phyloP scores from a whole-genome alignment of 129 eudicot species.

The Mikania micrantha region DNA sequence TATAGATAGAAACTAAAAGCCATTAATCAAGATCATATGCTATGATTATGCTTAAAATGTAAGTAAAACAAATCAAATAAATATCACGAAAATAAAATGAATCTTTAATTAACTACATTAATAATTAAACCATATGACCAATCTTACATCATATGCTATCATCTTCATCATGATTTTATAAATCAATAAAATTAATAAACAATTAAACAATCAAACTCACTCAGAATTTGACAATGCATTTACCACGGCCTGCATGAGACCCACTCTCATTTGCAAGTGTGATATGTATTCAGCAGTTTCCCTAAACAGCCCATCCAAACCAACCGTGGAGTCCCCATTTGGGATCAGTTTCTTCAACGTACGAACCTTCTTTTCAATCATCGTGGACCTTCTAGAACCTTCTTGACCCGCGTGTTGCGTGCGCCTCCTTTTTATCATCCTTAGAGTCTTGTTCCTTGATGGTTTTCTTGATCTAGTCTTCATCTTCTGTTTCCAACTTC shows the following conservation, averaged over 20 bases:
- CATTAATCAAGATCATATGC: neutral
- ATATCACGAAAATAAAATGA: slow-evolving; percentile 4
- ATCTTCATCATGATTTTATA: slow-evolving; percentile 16
- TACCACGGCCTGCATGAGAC: slow-evolving; percentile 75
- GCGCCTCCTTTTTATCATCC: slow-evolving; percentile 28
- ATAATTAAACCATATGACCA: slow-evolving; percentile 18
- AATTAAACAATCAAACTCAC: slow-evolving; percentile 22
- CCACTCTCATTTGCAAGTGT: slow-evolving; percentile 58
- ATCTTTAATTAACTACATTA: slow-evolving; percentile 15
- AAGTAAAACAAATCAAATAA: slow-evolving; percentile 16
- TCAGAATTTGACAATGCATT: slow-evolving; percentile 38
- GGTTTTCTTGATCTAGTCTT: slow-evolving; percentile 10
- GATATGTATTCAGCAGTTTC: slow-evolving; percentile 85
- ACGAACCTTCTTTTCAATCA: slow-evolving; percentile 44
- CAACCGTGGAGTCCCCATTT: slow-evolving; percentile 23
- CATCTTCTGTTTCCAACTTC: no score
- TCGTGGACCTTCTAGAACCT: slow-evolving; percentile 22
- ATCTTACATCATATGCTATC: slow-evolving; percentile 6
- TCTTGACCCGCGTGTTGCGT: slow-evolving; percentile 14
- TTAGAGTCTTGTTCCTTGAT: slow-evolving; percentile 7
- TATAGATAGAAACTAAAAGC: neutral
- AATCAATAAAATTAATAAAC: neutral
- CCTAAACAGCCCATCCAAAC: slow-evolving; percentile 58
- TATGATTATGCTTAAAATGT: neutral
- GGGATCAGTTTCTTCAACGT: slow-evolving; percentile 55